phyloP scores from a whole-genome alignment of 2,329 filamentous ascomycete species.

The Hymenotorrendiella dingleyae region DNA sequence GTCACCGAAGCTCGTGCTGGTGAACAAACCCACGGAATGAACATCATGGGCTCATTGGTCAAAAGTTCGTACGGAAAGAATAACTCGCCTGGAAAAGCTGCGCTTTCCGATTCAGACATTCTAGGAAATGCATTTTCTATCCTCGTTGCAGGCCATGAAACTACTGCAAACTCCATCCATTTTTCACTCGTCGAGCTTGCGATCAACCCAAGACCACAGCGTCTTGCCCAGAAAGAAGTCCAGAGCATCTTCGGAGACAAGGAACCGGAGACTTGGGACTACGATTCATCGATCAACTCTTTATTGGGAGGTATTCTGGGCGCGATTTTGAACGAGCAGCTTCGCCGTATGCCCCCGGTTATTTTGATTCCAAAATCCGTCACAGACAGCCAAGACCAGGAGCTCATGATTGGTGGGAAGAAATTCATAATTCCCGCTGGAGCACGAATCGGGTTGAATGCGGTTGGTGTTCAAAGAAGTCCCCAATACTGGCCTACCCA shows the following conservation, averaged over 20 bases:
- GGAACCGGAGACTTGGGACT: constrained; percentile 61
- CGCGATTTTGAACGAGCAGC: constrained; percentile 71
- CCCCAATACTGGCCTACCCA: constrained; percentile 61
- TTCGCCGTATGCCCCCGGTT: constrained; percentile 68
- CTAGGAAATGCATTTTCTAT: constrained; percentile 66
- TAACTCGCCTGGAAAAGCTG: constrained; percentile 41
- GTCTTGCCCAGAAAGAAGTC: constrained; percentile 61
- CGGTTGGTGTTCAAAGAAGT: constrained; percentile 56
- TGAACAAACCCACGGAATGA: constrained; percentile 40
- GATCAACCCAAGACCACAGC: constrained; percentile 57
- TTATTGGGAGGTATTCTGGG: constrained; percentile 66
- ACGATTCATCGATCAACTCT: constrained; percentile 58
- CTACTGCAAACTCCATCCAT: constrained; percentile 69
- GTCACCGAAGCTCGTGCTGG: constrained; percentile 38
- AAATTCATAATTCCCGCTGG: constrained; percentile 52
- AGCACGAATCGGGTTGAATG: constrained; percentile 49
- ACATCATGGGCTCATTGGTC: constrained; percentile 50
- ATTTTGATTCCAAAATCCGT: constrained; percentile 66
- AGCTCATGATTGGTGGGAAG: constrained; percentile 52
- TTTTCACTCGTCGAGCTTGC: constrained; percentile 66
- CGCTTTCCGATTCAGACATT: constrained; percentile 60
- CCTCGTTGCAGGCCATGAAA: constrained; percentile 73
- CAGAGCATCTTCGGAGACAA: constrained; percentile 56
- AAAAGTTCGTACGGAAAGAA: constrained; percentile 36
- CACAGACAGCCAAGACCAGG: constrained; percentile 43